Base-by-base conservation (phyloP, 1,139 yeast species). In the Kazachstania sp. region DNA sequence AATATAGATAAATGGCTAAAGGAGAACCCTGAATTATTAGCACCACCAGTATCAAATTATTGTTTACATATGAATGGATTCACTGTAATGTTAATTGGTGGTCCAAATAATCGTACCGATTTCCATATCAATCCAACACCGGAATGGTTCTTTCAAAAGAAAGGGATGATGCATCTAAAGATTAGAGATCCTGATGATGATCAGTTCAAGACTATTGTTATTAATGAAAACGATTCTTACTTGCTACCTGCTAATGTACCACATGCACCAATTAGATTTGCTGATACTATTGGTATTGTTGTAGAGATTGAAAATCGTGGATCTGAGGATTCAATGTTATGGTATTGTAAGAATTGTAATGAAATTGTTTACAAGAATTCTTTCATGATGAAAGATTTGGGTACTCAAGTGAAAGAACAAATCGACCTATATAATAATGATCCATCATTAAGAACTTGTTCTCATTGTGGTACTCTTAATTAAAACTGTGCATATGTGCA, bases 71-170 rank as follows among this genome's bases (percentile, higher is more conserved):
- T 88, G 43, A 95, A 95, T 3, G 97, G 96, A 0, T 86, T 86
- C 61, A 88, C 97, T 1, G 86, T 87, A 40, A 90, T 90, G 97
- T 73, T 79, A 44, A 95, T 90, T 2, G 97, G 97, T 7, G 97
- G 97, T 0, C 97, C 97, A 2, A 90, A 90, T 64, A 95, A 83
- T 59, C 74, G 97, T 51, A 87, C 95, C 0, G 97, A 90, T 63
- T 90, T 86, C 65, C 97, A 90, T 62, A 78, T 90, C 46, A 90
- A 90, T 61, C 95, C 86, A 59, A 90, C 97, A 0, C 97, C 97
- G 0, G 97, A 88, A 60, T 90, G 88, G 77, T 90, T 90, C 65
- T 82, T 84, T 65, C 94, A 84, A 72, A 76, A 83, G 63, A 86
- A 86, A 65, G 97, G 97, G 1, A 71, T 74, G 32, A 88, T 90